These are phyloP conservation scores for Corchorus olitorius DNA, from an alignment of 345 rosid genomes.

Conservation along the genomic window DNA sequence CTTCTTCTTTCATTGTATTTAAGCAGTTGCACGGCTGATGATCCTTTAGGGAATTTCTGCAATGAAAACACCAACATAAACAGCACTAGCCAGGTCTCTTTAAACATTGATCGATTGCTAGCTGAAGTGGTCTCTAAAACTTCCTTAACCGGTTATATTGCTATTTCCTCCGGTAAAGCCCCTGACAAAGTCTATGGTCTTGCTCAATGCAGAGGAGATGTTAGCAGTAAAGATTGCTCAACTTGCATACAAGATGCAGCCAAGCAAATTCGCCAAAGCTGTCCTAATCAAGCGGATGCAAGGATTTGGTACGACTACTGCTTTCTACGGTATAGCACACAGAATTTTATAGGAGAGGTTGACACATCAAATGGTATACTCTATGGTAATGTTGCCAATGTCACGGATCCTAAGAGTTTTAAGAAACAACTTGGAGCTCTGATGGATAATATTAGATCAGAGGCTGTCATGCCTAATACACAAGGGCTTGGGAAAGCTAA, in stretches of 20 bases:
- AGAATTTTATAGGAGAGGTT: conserved; percentile 45
- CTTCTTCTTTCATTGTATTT: background rate
- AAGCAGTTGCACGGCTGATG: conserved; percentile 32
- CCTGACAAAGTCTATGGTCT: conserved; percentile 59
- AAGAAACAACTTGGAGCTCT: conserved; percentile 47
- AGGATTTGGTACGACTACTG: conserved; percentile 68
- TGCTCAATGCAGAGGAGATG: conserved; percentile 72
- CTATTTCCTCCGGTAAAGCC: conserved; percentile 38
- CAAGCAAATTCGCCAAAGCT: conserved; percentile 49
- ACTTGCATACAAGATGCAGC: conserved; percentile 61
- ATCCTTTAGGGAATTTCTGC: conserved; percentile 58
- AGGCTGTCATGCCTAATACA: conserved; percentile 44
- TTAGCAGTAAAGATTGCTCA: conserved; percentile 47
- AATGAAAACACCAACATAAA: conserved; percentile 34
- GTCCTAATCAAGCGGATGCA: conserved; percentile 56
- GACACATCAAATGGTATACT: conserved; percentile 46
- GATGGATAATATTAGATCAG: conserved; percentile 43
- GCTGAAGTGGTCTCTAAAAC: conserved; percentile 38
- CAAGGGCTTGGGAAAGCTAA: conserved; percentile 61
- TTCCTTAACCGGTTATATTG: conserved; percentile 37
- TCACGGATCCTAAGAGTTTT: conserved; percentile 47
- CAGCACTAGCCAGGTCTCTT: conserved; percentile 33
- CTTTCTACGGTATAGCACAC: conserved; percentile 47
- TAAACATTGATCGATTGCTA: conserved; percentile 46
- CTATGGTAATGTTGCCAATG: conserved; percentile 50